phyloP scores from a whole-genome alignment of 768 basidiomycete genomes.

The Pisolithus sp. region DNA sequence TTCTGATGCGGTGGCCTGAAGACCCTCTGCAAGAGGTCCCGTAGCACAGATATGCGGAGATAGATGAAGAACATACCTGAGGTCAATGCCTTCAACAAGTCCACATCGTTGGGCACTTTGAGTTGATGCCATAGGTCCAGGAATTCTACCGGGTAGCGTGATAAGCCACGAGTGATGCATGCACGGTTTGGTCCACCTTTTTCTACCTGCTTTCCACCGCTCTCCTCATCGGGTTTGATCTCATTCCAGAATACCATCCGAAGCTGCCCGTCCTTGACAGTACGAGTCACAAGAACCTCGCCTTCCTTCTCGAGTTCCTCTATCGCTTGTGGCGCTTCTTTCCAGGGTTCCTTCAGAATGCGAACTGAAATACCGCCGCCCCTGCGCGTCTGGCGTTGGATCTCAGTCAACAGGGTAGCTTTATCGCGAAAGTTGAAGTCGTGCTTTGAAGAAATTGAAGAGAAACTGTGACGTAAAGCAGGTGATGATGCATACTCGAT shows the following conservation, averaged over 20 bases:
- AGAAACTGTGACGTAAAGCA: background rate
- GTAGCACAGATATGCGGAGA: background rate
- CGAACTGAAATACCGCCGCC: slow-evolving; percentile 84
- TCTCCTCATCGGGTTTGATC: slow-evolving; percentile 68
- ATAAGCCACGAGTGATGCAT: slow-evolving; percentile 2
- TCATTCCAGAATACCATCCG: slow-evolving; percentile 91
- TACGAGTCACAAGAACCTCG: slow-evolving; percentile 82
- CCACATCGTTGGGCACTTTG: slow-evolving; percentile 80
- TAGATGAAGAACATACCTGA: slow-evolving; percentile 43
- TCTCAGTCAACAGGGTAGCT: slow-evolving; percentile 75
- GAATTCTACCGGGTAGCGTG: slow-evolving; percentile 53
- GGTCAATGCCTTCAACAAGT: slow-evolving; percentile 69
- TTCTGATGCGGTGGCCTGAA: slow-evolving; percentile 73
- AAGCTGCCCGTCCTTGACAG: slow-evolving; percentile 74
- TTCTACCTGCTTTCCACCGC: slow-evolving; percentile 67
- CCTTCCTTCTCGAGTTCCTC: slow-evolving; percentile 89
- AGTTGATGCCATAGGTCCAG: slow-evolving; percentile 80
- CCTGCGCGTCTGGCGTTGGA: slow-evolving; percentile 76
- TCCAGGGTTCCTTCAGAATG: slow-evolving; percentile 86
- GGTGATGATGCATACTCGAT: slow-evolving; percentile 51
- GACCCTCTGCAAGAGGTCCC: slow-evolving; percentile 48
- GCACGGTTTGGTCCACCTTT: slow-evolving; percentile 44
- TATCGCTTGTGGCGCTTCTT: slow-evolving; percentile 74
- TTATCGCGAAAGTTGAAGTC: slow-evolving; percentile 84
- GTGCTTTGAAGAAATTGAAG: slow-evolving; percentile 44